These are phyloP conservation scores for Hirsutella rhossiliensis DNA, from an alignment of 2,329 filamentous ascomycete species.

Conservation along the genomic window DNA sequence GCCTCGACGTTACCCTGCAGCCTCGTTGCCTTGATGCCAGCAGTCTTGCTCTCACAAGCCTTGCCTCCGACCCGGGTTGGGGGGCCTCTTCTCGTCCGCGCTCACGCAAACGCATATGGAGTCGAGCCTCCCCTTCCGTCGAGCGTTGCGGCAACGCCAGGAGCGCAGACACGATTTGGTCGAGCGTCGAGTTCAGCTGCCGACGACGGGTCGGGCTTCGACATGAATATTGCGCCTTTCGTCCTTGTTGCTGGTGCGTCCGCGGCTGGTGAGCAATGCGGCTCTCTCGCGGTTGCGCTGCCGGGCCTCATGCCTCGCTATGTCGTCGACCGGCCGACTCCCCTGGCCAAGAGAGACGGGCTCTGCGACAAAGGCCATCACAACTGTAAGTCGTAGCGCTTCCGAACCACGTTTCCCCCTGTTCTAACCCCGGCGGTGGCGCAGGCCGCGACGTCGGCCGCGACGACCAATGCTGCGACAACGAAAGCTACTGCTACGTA, in stretches of 20 bases:
- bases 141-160: too few relatives aligned
- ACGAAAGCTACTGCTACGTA: constrained; percentile 33
- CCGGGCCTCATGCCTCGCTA: background rate
- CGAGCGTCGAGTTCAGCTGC: background rate
- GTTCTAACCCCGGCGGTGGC: background rate
- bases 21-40: too few relatives aligned
- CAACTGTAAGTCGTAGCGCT: constrained; percentile 14
- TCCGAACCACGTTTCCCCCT: background rate
- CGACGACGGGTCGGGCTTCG: background rate
- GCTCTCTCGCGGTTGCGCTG: background rate
- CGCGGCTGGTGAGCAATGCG: background rate
- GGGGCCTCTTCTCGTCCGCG: too few relatives aligned
- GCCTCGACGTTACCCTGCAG: too few relatives aligned
- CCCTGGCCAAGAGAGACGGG: background rate
- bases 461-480: constrained; percentile 26
- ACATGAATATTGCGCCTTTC: background rate
- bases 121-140: too few relatives aligned
- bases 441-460: constrained; percentile 30
- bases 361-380: constrained; percentile 3
- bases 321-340: background rate
- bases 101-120: too few relatives aligned
- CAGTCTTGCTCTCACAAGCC: too few relatives aligned
- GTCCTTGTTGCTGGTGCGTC: background rate
- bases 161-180: too few relatives aligned
- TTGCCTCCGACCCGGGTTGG: too few relatives aligned